These are phyloP conservation scores for Hypoxylon perforatum DNA, from an alignment of 495 filamentous ascomycete species.

Conservation along the genomic window DNA sequence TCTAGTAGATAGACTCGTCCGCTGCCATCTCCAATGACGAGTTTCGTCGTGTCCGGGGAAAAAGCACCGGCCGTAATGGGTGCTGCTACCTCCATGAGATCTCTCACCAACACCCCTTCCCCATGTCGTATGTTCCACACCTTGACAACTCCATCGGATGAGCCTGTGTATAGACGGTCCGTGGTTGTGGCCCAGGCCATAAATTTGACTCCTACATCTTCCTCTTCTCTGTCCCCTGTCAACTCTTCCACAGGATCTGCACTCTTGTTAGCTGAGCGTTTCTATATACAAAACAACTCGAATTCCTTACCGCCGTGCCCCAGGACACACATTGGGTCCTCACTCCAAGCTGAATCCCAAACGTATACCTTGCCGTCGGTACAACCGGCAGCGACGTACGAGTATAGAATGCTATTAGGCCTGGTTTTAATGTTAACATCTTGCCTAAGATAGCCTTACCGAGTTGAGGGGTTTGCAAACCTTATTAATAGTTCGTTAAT, in stretches of 20 bases:
- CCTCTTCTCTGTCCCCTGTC: conserved; percentile 68
- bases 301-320: conserved; percentile 66
- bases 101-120: conserved; percentile 69
- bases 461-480: conserved; percentile 49
- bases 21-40: conserved; percentile 80
- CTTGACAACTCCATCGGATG: conserved; percentile 87
- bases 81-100: conserved; percentile 61
- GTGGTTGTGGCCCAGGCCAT: conserved; percentile 78
- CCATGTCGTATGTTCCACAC: conserved; percentile 77
- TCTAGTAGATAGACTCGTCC: conserved; percentile 78
- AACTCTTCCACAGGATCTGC: conserved; percentile 70
- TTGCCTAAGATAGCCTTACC: conserved; percentile 54
- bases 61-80: conserved; percentile 76
- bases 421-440: conserved; percentile 51
- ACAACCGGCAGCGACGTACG: conserved; percentile 81
- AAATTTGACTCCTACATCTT: conserved; percentile 85
- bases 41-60: conserved; percentile 73
- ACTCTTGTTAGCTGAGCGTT: conserved; percentile 19
- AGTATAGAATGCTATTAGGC: conserved; percentile 55
- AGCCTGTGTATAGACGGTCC: conserved; percentile 86
- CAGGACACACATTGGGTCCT: conserved; percentile 71
- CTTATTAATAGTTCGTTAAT: conserved; percentile 84
- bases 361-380: conserved; percentile 86
- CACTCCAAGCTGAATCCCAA: conserved; percentile 76
- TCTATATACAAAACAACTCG: neutral